Base-by-base conservation (phyloP, 1,139 yeast genomes). In the Zygosaccharomyces pseudobailii region DNA sequence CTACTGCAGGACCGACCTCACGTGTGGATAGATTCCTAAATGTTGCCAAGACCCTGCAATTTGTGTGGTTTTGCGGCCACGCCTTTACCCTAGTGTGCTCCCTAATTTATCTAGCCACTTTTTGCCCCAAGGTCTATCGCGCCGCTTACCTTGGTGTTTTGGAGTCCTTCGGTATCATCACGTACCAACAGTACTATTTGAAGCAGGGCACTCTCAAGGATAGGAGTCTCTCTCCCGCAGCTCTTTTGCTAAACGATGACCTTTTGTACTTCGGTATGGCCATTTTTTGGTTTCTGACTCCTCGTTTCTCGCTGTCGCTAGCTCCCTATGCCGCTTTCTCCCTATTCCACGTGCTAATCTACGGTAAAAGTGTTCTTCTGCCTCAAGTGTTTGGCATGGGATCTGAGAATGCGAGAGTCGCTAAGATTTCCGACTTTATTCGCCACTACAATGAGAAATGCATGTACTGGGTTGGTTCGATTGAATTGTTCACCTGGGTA, bases 81-180 rank as follows among this genome's bases (percentile, higher is more conserved):
- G 72, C 80, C 5, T 59, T 78, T 40, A 86, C 90, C 3, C 71
- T 89, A 25, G 20, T 77, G 8, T 75, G 81, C 46, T 71, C 80
- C 9, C 45, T 78, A 24, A 66, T 83, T 50, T 86, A 79, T 65
- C 57, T 78, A 19, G 65, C 84, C 44, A 74, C 84, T 23, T 77
- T 66, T 51, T 58, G 72, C 10, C 62, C 69, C n/a, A 51, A 71
- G 48, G 75, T 84, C 73, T 88, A 87, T 70, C 74, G 78, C 47
- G 61, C 78, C 47, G 75, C 87, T 2, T 81, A 81, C 53, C 43
- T 82, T 9, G 86, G 92, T 13, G 82, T 86, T 5, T 64, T 87
- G 42, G 78, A 75, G 56, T 82, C 95, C 33, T 89, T 87, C 67
- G 89, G 88, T 22, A 79, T 90, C 54, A 85, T 88, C 50, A 68